These are phyloP conservation scores for Saccharomyces hybrid DNA, from an alignment of 1,139 yeast genomes.

Conservation along the genomic window DNA sequence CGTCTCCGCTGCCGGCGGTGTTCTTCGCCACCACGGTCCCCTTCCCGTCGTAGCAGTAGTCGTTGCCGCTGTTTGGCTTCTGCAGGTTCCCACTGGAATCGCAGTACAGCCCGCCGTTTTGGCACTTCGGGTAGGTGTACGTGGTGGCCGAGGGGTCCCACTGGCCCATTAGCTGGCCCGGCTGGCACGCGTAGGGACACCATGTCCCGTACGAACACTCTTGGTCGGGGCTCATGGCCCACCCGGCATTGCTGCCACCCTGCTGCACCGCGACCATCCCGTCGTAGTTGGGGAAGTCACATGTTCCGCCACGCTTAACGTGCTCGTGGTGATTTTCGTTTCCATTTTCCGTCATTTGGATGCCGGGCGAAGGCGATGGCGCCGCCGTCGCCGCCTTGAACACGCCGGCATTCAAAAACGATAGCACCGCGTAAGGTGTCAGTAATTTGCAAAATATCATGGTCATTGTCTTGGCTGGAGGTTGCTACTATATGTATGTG, in stretches of 20 bases:
- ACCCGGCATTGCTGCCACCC: slow-evolving; percentile 57
- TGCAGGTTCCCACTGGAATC: slow-evolving; percentile 59
- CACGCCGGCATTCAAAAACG: not conserved
- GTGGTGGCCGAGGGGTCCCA: slow-evolving; percentile 59
- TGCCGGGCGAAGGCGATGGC: slow-evolving; percentile 8
- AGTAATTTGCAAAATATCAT: not conserved
- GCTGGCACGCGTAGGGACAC: slow-evolving; percentile 86
- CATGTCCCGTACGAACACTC: slow-evolving; percentile 63
- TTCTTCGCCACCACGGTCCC: slow-evolving; percentile 63
- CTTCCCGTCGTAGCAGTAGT: slow-evolving; percentile 67
- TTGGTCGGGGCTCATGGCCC: slow-evolving; percentile 83
- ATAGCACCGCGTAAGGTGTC: not conserved
- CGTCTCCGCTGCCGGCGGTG: slow-evolving; percentile 41
- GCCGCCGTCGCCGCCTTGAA: slow-evolving; percentile 8
- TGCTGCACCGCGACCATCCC: slow-evolving; percentile 66
- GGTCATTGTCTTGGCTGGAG: not conserved
- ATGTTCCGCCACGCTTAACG: slow-evolving; percentile 38
- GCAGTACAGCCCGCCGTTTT: slow-evolving; percentile 77
- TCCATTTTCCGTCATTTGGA: not conserved
- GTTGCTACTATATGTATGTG: not conserved
- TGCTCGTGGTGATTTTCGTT: slow-evolving; percentile 8
- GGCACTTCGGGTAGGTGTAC: slow-evolving; percentile 62
- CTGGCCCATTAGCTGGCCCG: slow-evolving; percentile 74
- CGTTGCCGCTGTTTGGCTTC: slow-evolving; percentile 51
- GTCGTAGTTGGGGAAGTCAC: slow-evolving; percentile 56